Evolutionary conservation across 2,329 filamentous ascomycete genomes (phyloP).

Genomic region (Hypoxylon sp.): DNA sequence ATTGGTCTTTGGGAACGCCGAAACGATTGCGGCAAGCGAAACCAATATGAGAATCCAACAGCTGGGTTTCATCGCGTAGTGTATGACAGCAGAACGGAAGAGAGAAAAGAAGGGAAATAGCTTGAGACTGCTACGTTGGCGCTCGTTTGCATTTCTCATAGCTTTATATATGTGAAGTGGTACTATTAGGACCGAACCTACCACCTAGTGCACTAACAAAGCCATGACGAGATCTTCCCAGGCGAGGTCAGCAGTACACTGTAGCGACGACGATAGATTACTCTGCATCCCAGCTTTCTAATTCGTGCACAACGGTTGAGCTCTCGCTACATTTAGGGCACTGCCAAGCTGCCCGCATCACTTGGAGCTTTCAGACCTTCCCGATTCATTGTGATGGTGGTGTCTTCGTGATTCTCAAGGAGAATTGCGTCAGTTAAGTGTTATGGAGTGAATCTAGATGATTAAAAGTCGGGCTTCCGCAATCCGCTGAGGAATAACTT

Average conservation of each 20-base stretch:
- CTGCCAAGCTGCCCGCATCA: conserved; percentile 23
- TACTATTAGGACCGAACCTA: not conserved
- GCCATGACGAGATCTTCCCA: conserved; percentile 7
- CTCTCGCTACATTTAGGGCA: not conserved
- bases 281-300: not conserved
- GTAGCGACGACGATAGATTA: conserved; percentile 4
- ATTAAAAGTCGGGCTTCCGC: not conserved
- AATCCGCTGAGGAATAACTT: too few relatives aligned
- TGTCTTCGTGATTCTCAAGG: conserved; percentile 25
- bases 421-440: conserved; percentile 21
- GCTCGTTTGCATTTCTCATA: not conserved
- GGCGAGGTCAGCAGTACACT: not conserved
- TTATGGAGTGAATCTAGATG: not conserved
- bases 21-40: conserved; percentile 11
- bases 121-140: not conserved
- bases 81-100: too few relatives aligned
- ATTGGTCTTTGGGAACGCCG: conserved; percentile 5
- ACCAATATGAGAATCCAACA: not conserved
- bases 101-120: not conserved
- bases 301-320: conserved; percentile 8
- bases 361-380: conserved; percentile 18
- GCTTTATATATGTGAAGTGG: conserved; percentile 11
- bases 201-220: not conserved
- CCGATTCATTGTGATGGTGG: conserved; percentile 24
- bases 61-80: conserved; percentile 8